These are phyloP conservation scores for Penicillium sp. DNA, from an alignment of 2,329 filamentous ascomycete genomes.

Conservation along the genomic window DNA sequence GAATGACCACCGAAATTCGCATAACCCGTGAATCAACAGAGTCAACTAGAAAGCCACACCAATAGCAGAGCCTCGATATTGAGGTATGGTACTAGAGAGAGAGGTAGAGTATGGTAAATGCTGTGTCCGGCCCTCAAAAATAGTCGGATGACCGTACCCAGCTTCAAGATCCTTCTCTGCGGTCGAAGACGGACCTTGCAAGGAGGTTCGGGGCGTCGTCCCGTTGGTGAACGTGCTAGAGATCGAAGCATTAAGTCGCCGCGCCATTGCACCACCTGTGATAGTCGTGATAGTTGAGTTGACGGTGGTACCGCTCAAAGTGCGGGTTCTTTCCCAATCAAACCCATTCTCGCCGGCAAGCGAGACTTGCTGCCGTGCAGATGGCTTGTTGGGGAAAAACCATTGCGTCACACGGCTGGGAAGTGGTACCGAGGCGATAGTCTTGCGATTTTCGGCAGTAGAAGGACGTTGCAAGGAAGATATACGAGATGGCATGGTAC, in stretches of 20 bases:
- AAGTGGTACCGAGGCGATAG: slow-evolving; percentile 27
- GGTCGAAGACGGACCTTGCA: slow-evolving; percentile 20
- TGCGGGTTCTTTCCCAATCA: slow-evolving; percentile 39
- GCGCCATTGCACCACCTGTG: slow-evolving; percentile 24
- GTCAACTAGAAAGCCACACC: slow-evolving; percentile 41
- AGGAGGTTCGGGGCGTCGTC: slow-evolving; percentile 27
- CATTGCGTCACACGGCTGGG: slow-evolving; percentile 41
- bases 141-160: slow-evolving; percentile 30
- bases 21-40: not conserved
- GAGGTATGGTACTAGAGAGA: slow-evolving; percentile 19
- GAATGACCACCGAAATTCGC: not conserved
- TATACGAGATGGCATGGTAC: slow-evolving; percentile 31
- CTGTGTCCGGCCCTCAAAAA: slow-evolving; percentile 35
- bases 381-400: slow-evolving; percentile 35
- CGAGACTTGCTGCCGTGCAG: slow-evolving; percentile 19
- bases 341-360: slow-evolving; percentile 29
- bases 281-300: slow-evolving; percentile 38
- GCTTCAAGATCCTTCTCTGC: slow-evolving; percentile 33
- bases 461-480: slow-evolving; percentile 34
- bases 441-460: slow-evolving; percentile 23
- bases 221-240: slow-evolving; percentile 34
- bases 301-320: slow-evolving; percentile 45
- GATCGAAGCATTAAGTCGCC: slow-evolving; percentile 35
- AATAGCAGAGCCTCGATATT: slow-evolving; percentile 36
- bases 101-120: slow-evolving; percentile 15